Conservation (phyloP, 768 basidiomycete genomes). For the Boletus tomentosulus region DNA sequence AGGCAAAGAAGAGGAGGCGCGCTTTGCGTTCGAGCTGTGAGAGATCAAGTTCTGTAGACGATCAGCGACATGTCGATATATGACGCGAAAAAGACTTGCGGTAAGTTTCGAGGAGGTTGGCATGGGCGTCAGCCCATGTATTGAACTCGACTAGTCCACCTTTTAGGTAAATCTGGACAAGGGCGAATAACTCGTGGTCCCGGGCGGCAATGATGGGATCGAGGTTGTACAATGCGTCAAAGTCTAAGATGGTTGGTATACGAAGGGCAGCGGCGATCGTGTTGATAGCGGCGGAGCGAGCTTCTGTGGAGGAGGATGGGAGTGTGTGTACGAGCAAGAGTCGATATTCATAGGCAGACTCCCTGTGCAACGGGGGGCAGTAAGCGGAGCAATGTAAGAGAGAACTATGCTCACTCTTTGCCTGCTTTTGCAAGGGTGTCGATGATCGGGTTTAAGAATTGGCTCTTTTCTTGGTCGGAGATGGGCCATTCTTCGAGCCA, state of each 20-base stretch:
- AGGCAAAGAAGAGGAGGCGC: constrained; percentile 68
- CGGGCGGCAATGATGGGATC: constrained; percentile 64
- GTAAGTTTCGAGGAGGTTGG: constrained; percentile 48
- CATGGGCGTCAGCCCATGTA: constrained; percentile 53
- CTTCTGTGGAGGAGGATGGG: constrained; percentile 47
- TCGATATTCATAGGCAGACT: constrained; percentile 59
- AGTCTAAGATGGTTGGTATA: constrained; percentile 68
- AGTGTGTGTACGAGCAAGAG: constrained; percentile 60
- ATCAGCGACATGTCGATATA: background rate
- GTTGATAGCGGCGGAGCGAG: constrained; percentile 53
- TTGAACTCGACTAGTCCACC: constrained; percentile 59
- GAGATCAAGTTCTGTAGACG: constrained; percentile 47
- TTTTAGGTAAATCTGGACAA: constrained; percentile 73
- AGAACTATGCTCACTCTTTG: constrained; percentile 49
- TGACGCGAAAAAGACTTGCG: constrained; percentile 37
- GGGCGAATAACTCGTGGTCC: constrained; percentile 65
- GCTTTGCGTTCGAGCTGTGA: constrained; percentile 73
- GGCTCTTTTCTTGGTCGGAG: constrained; percentile 54
- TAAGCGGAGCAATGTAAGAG: background rate
- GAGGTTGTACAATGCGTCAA: constrained; percentile 75
- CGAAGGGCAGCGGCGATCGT: constrained; percentile 63
- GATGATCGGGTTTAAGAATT: constrained; percentile 61
- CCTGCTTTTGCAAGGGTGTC: constrained; percentile 54
- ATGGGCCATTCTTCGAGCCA: constrained; percentile 79
- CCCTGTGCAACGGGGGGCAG: constrained; percentile 34